phyloP scores from a whole-genome alignment of 192 early-diverging fungal genomes.

The Backusella australiensis region DNA sequence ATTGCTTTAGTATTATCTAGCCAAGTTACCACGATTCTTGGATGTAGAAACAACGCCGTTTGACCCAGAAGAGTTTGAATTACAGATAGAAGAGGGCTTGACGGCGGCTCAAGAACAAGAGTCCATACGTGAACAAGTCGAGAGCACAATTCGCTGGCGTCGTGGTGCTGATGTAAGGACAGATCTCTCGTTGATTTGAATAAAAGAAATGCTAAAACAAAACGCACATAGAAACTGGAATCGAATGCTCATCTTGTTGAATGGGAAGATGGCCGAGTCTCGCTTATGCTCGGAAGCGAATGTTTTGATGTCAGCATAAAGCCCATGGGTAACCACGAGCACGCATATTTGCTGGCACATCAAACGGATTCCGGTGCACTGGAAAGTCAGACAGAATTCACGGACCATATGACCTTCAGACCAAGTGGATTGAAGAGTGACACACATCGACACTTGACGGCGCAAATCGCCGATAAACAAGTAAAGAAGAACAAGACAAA shows the following conservation, averaged over 20 bases:
- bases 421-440: slow-evolving; percentile 54
- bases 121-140: too few relatives aligned
- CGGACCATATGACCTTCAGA: slow-evolving; percentile 61
- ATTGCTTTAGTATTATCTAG: too few relatives aligned
- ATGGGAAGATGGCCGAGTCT: slow-evolving; percentile 76
- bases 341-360: slow-evolving; percentile 62
- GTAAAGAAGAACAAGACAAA: slow-evolving; percentile 63
- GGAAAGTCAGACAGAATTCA: slow-evolving; percentile 63
- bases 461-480: slow-evolving; percentile 65
- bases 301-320: slow-evolving; percentile 66
- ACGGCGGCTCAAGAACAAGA: too few relatives aligned
- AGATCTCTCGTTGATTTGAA: too few relatives aligned
- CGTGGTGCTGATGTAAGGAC: too few relatives aligned
- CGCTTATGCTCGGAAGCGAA: slow-evolving; percentile 72
- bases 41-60: too few relatives aligned
- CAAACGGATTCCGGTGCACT: slow-evolving; percentile 54
- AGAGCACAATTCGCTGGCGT: too few relatives aligned
- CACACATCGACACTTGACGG: slow-evolving; percentile 67
- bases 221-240: slow-evolving; percentile 45
- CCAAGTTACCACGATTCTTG: too few relatives aligned
- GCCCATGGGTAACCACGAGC: slow-evolving; percentile 44
- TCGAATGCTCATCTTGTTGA: slow-evolving; percentile 75
- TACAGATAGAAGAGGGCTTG: too few relatives aligned
- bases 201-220: too few relatives aligned
- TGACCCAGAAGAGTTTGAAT: too few relatives aligned